Conservation (phyloP, 331 rosid genomes). For the Spiraea crenata region DNA sequence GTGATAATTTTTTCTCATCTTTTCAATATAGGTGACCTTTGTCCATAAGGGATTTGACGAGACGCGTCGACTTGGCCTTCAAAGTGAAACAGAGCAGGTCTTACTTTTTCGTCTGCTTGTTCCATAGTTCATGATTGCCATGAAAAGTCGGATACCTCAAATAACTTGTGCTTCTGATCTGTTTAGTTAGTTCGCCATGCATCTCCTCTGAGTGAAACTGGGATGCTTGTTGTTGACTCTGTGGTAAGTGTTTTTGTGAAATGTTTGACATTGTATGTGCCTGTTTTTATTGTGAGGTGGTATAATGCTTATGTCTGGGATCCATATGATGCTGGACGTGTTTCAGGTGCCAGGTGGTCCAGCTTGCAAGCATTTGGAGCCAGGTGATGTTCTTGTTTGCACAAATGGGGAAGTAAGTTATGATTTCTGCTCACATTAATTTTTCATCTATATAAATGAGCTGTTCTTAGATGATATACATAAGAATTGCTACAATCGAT, state of each 20-base stretch:
- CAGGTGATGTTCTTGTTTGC: slow-evolving; percentile 94
- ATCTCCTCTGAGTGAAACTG: slow-evolving; percentile 81
- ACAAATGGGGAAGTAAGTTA: slow-evolving; percentile 86
- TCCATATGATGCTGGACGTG: slow-evolving; percentile 29
- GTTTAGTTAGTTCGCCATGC: slow-evolving; percentile 77
- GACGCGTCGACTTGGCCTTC: slow-evolving; percentile 91
- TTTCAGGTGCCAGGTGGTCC: slow-evolving; percentile 97
- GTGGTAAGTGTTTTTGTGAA: slow-evolving; percentile 56
- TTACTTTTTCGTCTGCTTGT: slow-evolving; percentile 16
- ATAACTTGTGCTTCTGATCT: slow-evolving; percentile 29
- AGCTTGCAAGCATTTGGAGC: slow-evolving; percentile 75
- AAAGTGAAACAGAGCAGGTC: slow-evolving; percentile 92
- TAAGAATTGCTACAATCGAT: background rate
- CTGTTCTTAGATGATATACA: background rate
- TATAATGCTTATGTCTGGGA: slow-evolving; percentile 18
- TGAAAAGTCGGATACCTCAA: slow-evolving; percentile 21
- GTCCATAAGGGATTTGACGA: slow-evolving; percentile 96
- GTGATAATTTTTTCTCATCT: background rate
- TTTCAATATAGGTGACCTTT: slow-evolving; percentile 66
- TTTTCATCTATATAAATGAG: background rate
- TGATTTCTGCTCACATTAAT: background rate
- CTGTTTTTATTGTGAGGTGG: background rate
- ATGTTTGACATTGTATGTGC: slow-evolving; percentile 5
- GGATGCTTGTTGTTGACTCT: slow-evolving; percentile 96
- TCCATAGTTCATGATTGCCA: slow-evolving; percentile 7